Evolutionary conservation across 139 green algal species (phyloP).

Genomic region (Volvox africanus): DNA sequence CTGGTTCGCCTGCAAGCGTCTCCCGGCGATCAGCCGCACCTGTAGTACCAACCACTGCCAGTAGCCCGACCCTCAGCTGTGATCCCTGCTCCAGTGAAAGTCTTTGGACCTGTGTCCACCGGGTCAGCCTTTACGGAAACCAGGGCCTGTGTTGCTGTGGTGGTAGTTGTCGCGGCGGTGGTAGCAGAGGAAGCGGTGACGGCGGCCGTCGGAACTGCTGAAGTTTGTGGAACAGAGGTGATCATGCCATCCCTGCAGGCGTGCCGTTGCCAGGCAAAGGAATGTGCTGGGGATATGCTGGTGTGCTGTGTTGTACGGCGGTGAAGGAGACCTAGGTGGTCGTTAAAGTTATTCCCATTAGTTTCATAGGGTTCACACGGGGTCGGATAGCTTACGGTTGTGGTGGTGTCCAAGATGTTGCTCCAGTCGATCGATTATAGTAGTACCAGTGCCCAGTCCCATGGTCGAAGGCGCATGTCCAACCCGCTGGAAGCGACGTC

Average conservation of each 20-base stretch:
- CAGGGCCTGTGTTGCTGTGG: not conserved
- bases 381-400: not conserved
- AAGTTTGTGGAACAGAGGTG: not conserved
- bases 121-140: too few relatives aligned
- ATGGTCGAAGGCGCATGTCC: slow-evolving; percentile 36
- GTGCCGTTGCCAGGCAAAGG: not conserved
- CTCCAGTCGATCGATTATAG: slow-evolving; percentile 34
- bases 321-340: too few relatives aligned
- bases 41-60: slow-evolving; percentile 42
- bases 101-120: not conserved
- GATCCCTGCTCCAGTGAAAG: not conserved
- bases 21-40: not conserved
- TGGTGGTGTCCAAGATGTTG: slow-evolving; percentile 39
- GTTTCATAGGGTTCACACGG: too few relatives aligned
- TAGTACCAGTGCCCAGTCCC: slow-evolving; percentile 45
- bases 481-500: slow-evolving; percentile 39
- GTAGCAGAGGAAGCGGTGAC: not conserved
- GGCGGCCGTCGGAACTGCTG: not conserved
- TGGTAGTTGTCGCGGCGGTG: not conserved
- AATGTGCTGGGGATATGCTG: not conserved
- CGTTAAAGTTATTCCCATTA: too few relatives aligned
- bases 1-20: too few relatives aligned
- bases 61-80: not conserved
- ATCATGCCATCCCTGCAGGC: not conserved
- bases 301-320: not conserved